These are phyloP conservation scores for Orbilia brochopaga DNA, from an alignment of 2,329 filamentous ascomycete genomes.

Conservation along the genomic window DNA sequence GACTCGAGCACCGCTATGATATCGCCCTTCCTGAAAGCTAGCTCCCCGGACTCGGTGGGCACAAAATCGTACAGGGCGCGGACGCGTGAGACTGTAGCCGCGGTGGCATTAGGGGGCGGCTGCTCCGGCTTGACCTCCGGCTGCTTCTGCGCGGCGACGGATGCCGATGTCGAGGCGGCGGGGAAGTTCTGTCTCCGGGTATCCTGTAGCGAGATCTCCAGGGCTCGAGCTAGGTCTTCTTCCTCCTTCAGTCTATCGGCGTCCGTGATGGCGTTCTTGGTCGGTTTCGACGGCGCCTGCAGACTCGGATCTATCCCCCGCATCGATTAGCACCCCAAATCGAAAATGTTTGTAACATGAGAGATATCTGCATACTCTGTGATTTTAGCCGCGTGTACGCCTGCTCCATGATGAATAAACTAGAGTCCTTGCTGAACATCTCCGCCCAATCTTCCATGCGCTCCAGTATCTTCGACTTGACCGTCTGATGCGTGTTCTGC, in stretches of 20 bases:
- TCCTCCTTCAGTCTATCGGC: conserved; percentile 92
- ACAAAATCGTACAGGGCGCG: conserved; percentile 93
- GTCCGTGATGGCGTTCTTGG: conserved; percentile 89
- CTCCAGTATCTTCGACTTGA: conserved; percentile 96
- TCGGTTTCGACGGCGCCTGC: conserved; percentile 87
- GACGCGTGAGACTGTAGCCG: conserved; percentile 92
- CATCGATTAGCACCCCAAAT: background rate
- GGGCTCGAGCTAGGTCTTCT: conserved; percentile 93
- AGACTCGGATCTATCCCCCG: conserved; percentile 76
- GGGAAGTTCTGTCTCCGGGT: conserved; percentile 68
- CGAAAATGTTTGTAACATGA: background rate
- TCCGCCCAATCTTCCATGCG: conserved; percentile 95
- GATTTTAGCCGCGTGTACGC: conserved; percentile 86
- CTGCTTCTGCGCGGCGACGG: conserved; percentile 57
- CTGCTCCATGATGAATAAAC: conserved; percentile 96
- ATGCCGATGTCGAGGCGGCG: conserved; percentile 57
- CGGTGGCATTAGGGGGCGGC: conserved; percentile 80
- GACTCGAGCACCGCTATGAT: conserved; percentile 97
- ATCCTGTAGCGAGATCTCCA: conserved; percentile 90
- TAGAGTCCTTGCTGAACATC: conserved; percentile 87
- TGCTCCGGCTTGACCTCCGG: conserved; percentile 59
- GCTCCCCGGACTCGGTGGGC: conserved; percentile 88
- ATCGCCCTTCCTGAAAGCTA: conserved; percentile 95
- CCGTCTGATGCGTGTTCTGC: conserved; percentile 88
- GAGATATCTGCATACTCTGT: conserved; percentile 62